phyloP scores from a whole-genome alignment of 306 rosid species.

The Cucumis sativus region DNA sequence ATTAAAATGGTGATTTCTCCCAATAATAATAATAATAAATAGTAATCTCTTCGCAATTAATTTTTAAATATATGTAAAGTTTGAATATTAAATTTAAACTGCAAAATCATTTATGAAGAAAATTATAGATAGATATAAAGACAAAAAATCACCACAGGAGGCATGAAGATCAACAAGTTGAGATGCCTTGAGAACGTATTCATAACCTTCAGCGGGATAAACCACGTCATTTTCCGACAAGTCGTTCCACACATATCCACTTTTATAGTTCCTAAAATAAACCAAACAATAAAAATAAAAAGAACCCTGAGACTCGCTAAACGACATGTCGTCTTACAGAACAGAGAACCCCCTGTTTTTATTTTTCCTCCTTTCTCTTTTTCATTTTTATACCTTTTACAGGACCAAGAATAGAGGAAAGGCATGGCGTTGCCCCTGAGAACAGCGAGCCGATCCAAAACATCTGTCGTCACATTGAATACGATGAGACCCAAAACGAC shows the following conservation, averaged over 20 bases:
- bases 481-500: not conserved
- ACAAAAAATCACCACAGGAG: constrained; percentile 25
- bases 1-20: too few species aligned
- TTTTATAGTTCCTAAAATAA: constrained; percentile 53
- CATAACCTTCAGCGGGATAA: constrained; percentile 71
- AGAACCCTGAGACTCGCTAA: too few species aligned
- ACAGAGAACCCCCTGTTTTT: not conserved
- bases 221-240: constrained; percentile 52
- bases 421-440: constrained; percentile 88
- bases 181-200: constrained; percentile 78
- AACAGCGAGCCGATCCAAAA: constrained; percentile 49
- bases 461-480: constrained; percentile 26
- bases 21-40: too few species aligned
- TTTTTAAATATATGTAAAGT: too few species aligned
- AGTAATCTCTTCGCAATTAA: too few species aligned
- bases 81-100: too few species aligned
- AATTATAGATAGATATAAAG: not conserved
- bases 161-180: constrained; percentile 47
- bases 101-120: too few species aligned
- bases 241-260: constrained; percentile 82
- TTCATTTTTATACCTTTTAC: constrained; percentile 41
- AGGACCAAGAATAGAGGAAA: constrained; percentile 75
- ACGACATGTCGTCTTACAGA: not conserved
- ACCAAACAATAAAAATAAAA: too few species aligned
- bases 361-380: too few species aligned